These are phyloP conservation scores for Polyporus tsugae DNA, from an alignment of 1,284 basidiomycete species.

Conservation along the genomic window DNA sequence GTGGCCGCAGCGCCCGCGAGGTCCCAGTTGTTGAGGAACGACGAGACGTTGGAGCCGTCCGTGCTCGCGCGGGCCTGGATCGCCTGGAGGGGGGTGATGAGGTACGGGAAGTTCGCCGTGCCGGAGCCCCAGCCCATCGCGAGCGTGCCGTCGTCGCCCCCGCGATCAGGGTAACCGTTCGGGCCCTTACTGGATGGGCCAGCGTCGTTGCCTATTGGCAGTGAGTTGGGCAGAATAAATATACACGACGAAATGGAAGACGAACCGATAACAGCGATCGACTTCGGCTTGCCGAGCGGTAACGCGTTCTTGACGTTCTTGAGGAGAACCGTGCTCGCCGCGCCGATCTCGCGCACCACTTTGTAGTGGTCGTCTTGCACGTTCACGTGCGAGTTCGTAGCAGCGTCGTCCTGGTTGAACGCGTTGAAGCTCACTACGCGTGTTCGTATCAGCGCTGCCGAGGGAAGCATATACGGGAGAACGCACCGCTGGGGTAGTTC, in stretches of 20 bases:
- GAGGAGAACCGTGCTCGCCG: conserved; percentile 80
- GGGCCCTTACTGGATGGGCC: conserved; percentile 75
- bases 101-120: conserved; percentile 67
- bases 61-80: conserved; percentile 69
- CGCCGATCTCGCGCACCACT: conserved; percentile 78
- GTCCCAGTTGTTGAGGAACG: conserved; percentile 75
- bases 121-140: conserved; percentile 81
- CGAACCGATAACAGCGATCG: conserved; percentile 63
- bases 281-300: conserved; percentile 70
- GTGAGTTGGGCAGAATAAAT: background rate
- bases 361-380: conserved; percentile 80
- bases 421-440: conserved; percentile 62
- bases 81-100: conserved; percentile 73
- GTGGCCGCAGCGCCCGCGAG: conserved; percentile 56
- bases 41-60: conserved; percentile 60
- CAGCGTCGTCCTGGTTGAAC: conserved; percentile 58
- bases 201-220: conserved; percentile 55
- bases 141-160: conserved; percentile 72
- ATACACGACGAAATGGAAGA: background rate
- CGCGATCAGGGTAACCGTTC: conserved; percentile 76
- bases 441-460: conserved; percentile 30
- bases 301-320: conserved; percentile 78
- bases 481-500: conserved; percentile 55
- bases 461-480: conserved; percentile 7
- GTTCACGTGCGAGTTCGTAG: conserved; percentile 72